A percentile compares a stretch with the other conserved stretches of the same genome.
These are phyloP conservation scores for Agaricales sp. DNA, from an alignment of 1,284 basidiomycete genomes.

Conservation along the genomic window DNA sequence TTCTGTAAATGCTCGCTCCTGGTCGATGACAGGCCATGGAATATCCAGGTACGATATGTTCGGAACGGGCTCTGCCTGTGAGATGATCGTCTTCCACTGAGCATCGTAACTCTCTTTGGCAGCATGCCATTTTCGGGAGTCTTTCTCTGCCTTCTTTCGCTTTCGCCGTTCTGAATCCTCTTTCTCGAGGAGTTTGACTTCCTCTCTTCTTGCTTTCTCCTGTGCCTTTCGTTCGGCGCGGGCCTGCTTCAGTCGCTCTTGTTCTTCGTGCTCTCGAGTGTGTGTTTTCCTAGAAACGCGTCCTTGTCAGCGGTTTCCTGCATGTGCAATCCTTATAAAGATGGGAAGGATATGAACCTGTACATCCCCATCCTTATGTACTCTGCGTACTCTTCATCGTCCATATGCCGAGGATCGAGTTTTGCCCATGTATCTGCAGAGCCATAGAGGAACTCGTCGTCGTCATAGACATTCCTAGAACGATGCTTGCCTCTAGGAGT, in stretches of 20 bases:
- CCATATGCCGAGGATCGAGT: conserved; percentile 51
- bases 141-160: conserved; percentile 33
- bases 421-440: conserved; percentile 1
- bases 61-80: conserved; percentile 20
- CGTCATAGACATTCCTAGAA: conserved; percentile 23
- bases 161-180: conserved; percentile 39
- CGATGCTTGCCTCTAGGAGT: conserved; percentile 11
- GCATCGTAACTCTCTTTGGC: conserved; percentile 45
- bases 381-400: conserved; percentile 79
- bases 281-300: conserved; percentile 45
- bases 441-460: conserved; percentile 29
- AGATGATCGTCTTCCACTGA: conserved; percentile 41
- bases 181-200: conserved; percentile 40
- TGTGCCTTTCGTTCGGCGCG: conserved; percentile 38
- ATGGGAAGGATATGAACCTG: conserved; percentile 33
- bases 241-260: conserved; percentile 41
- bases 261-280: conserved; percentile 53
- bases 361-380: conserved; percentile 76
- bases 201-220: conserved; percentile 42
- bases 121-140: conserved; percentile 27
- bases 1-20: conserved; percentile 16
- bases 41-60: conserved; percentile 48
- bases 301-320: conserved; percentile 5
- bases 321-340: not conserved
- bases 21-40: conserved; percentile 66